A percentile compares a stretch with the other conserved stretches of the same genome.
Conservation (phyloP, 441 rosid species). For the Biscutella laevigata region DNA sequence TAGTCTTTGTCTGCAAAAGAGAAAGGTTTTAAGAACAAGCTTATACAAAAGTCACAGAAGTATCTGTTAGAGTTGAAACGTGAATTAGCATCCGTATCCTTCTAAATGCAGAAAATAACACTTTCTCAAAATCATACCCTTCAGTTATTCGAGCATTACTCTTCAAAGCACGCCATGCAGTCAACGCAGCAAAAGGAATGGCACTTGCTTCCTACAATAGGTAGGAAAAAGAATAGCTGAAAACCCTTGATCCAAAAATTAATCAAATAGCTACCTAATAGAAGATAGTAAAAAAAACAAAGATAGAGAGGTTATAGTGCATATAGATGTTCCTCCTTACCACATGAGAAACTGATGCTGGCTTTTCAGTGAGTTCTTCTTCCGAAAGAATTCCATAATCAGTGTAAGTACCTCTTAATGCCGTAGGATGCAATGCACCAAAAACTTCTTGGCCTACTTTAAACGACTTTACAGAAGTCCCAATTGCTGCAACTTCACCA, state of each 20-base stretch:
- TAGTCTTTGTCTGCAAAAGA: constrained; percentile 60
- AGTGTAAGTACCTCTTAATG: constrained; percentile 81
- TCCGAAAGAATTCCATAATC: constrained; percentile 77
- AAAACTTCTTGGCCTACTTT: constrained; percentile 79
- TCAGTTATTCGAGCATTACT: constrained; percentile 77
- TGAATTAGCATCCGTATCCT: background rate
- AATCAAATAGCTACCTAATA: background rate
- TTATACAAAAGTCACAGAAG: too few relatives aligned
- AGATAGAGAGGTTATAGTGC: background rate
- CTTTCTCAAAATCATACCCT: too few relatives aligned
- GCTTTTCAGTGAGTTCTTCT: constrained; percentile 71
- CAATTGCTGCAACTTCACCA: constrained; percentile 83
- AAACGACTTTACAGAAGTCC: constrained; percentile 52
- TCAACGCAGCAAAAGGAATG: constrained; percentile 89
- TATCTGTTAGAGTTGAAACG: background rate
- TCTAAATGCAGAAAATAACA: constrained; percentile 9
- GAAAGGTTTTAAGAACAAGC: background rate
- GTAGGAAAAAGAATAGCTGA: constrained; percentile 4
- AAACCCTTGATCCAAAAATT: background rate
- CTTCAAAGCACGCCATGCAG: constrained; percentile 94
- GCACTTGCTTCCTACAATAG: constrained; percentile 75
- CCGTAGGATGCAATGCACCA: constrained; percentile 96
- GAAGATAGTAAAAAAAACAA: background rate
- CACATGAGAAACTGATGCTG: constrained; percentile 63
- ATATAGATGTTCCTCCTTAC: constrained; percentile 28